These are phyloP conservation scores for Peribolospora baueri DNA, from an alignment of 768 basidiomycete genomes.

Conservation along the genomic window DNA sequence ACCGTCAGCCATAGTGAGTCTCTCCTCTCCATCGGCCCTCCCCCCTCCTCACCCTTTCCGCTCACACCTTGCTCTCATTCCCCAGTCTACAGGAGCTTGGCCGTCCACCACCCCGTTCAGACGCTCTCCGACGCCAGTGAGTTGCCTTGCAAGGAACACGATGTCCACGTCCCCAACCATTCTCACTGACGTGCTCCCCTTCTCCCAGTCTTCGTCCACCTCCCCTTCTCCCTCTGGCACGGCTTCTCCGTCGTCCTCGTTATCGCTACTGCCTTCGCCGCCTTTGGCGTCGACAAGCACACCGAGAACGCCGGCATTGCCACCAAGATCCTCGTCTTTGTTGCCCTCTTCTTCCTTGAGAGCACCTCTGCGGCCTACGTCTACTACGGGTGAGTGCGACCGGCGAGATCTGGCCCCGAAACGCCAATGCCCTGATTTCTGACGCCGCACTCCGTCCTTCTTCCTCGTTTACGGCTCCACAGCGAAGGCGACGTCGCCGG, in stretches of 20 bases:
- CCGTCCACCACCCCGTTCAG: too few relatives aligned
- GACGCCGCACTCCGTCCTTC: too few relatives aligned
- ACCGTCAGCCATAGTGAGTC: slow-evolving; percentile 26
- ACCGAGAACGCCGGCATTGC: slow-evolving; percentile 46
- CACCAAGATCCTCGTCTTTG: slow-evolving; percentile 83
- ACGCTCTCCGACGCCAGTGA: too few relatives aligned
- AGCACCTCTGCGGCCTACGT: slow-evolving; percentile 81
- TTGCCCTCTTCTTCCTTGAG: slow-evolving; percentile 69
- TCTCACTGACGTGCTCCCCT: not conserved
- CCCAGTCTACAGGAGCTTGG: slow-evolving; percentile 24
- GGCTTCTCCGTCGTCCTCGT: slow-evolving; percentile 51
- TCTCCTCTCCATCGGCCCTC: slow-evolving; percentile 7
- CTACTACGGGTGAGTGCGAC: slow-evolving; percentile 34
- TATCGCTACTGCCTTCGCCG: slow-evolving; percentile 58
- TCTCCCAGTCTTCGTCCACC: slow-evolving; percentile 45
- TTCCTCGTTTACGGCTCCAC: too few relatives aligned
- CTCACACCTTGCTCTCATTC: slow-evolving; percentile 86
- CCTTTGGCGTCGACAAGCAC: slow-evolving; percentile 57
- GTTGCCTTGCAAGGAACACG: too few relatives aligned
- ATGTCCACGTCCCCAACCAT: not conserved
- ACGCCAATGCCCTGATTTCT: too few relatives aligned
- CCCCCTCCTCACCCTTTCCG: slow-evolving; percentile 4
- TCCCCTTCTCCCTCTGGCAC: slow-evolving; percentile 89
- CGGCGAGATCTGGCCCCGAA: too few relatives aligned
- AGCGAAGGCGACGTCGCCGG: slow-evolving; percentile 80